Evolutionary conservation across 2,329 filamentous ascomycete genomes (phyloP), one percentile per base, ranked within the genome.

Genomic region (Keithomyces neogunnii): DNA sequence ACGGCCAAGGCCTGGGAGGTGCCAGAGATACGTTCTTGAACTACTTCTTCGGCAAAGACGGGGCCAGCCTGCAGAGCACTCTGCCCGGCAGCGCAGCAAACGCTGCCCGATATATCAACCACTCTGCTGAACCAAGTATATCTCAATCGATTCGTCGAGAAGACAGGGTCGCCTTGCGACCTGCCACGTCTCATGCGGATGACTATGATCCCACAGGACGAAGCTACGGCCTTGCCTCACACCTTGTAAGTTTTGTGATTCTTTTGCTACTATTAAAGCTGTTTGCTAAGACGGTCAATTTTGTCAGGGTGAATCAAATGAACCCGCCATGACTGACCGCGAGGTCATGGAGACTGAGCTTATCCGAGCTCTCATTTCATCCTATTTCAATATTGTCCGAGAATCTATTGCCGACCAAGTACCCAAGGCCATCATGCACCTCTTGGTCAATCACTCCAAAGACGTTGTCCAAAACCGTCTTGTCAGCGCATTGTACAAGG

Each of bases 401-500:
- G 93, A 99, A 71, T 92, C 89, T n/a, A 96, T 96, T 62, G 92
- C 92, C 44, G 93, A 99, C 66, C 92, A 97, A 72, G 93, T 99
- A 9, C 93, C 93, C 59, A 99, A 99, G 73, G 93, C 93, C 4
- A 87, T 99, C 60, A 99, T 99, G 93, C 93, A 99, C 68, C 81
- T 99, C 45, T 81, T 99, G 35, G 93, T 99, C 65, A 99, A 99
- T 71, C 89, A 96, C 74, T 95, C 89, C 73, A 96, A 97, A 69
- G 93, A 99, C 59, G 92, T 92, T 10, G 91, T 99, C 33, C 93
- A 99, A 70, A 99, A 99, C 70, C 82, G 93, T 45, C 82, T 99
- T 5, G 93, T 99, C 52, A 96, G 88, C 66, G 89, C 96, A 67
- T 77, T 99, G 48, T 99, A 99, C 77, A 92, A 89, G 70, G 93